Percentiles rank a stretch among this genome's conserved stretches.
Conservation (phyloP, 495 filamentous ascomycete genomes). For the Clavariopsis aquatica region DNA sequence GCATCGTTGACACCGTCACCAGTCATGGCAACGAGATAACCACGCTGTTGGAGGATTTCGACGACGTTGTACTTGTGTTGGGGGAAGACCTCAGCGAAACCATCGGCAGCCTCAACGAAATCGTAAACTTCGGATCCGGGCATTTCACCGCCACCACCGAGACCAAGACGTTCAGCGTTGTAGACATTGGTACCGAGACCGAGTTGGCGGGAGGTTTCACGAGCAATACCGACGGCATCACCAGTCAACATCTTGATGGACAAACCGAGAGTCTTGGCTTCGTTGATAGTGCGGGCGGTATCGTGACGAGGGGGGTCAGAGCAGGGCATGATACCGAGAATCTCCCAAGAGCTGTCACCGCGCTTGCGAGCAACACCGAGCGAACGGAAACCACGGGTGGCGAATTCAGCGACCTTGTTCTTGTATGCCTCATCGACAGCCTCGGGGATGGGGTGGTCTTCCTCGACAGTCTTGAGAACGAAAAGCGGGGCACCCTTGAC, state of each 20-base stretch:
- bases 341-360: constrained; percentile 75
- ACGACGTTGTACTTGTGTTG: constrained; percentile 99
- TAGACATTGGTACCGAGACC: constrained; percentile 93
- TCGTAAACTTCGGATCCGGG: constrained; percentile 89
- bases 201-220: constrained; percentile 85
- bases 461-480: constrained; percentile 79
- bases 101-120: constrained; percentile 93
- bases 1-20: constrained; percentile 98
- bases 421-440: constrained; percentile 78
- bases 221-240: constrained; percentile 90
- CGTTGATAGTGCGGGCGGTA: constrained; percentile 84
- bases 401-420: constrained; percentile 87
- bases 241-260: constrained; percentile 97
- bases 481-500: constrained; percentile 89
- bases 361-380: constrained; percentile 88
- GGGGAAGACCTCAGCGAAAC: constrained; percentile 94
- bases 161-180: constrained; percentile 83
- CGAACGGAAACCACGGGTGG: constrained; percentile 86
- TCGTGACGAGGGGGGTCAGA: constrained; percentile 89
- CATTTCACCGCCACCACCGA: constrained; percentile 85
- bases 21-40: constrained; percentile 96
- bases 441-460: constrained; percentile 73
- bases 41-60: constrained; percentile 93
- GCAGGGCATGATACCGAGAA: constrained; percentile 93
- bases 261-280: constrained; percentile 83